Evolutionary conservation across 2,329 filamentous ascomycete genomes (phyloP).

Genomic region (Trichophyton mentagrophytes): DNA sequence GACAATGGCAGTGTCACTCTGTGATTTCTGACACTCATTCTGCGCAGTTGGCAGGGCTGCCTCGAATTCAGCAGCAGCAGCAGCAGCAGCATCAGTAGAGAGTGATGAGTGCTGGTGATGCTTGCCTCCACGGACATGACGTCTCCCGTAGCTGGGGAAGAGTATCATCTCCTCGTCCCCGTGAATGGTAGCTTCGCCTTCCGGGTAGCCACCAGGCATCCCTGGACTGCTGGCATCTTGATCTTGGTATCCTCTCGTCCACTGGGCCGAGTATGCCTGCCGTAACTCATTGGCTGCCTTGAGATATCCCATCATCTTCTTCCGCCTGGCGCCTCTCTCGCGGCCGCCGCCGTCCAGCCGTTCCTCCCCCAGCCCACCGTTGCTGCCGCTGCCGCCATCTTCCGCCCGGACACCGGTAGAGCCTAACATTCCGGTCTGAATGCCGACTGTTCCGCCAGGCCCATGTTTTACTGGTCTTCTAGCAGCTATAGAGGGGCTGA

Average conservation of each 20-base stretch:
- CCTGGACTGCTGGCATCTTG: slow-evolving; percentile 34
- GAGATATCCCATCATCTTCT: slow-evolving; percentile 61
- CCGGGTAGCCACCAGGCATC: slow-evolving; percentile 68
- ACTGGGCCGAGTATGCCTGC: slow-evolving; percentile 51
- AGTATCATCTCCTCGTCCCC: slow-evolving; percentile 87
- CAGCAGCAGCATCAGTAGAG: not conserved
- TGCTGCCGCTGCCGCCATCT: slow-evolving; percentile 14
- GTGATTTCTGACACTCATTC: slow-evolving; percentile 62
- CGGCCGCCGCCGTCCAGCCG: slow-evolving; percentile 24
- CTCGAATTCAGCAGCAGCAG: slow-evolving; percentile 18
- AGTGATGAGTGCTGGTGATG: slow-evolving; percentile 6
- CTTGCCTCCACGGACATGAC: slow-evolving; percentile 42
- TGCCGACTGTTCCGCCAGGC: slow-evolving; percentile 3
- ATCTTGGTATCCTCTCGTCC: slow-evolving; percentile 36
- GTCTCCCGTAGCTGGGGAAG: slow-evolving; percentile 85
- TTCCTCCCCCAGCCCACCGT: slow-evolving; percentile 19
- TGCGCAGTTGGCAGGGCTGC: slow-evolving; percentile 14
- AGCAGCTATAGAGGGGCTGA: not conserved
- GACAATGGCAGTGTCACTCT: slow-evolving; percentile 73
- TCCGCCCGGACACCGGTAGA: slow-evolving; percentile 4
- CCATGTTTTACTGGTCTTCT: slow-evolving; percentile 9
- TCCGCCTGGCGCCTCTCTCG: slow-evolving; percentile 59
- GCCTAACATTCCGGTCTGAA: not conserved
- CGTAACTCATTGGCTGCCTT: slow-evolving; percentile 60
- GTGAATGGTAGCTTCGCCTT: slow-evolving; percentile 64